Conservation (phyloP, 148 eudicot genomes). For the Rhododendron ovatum region DNA sequence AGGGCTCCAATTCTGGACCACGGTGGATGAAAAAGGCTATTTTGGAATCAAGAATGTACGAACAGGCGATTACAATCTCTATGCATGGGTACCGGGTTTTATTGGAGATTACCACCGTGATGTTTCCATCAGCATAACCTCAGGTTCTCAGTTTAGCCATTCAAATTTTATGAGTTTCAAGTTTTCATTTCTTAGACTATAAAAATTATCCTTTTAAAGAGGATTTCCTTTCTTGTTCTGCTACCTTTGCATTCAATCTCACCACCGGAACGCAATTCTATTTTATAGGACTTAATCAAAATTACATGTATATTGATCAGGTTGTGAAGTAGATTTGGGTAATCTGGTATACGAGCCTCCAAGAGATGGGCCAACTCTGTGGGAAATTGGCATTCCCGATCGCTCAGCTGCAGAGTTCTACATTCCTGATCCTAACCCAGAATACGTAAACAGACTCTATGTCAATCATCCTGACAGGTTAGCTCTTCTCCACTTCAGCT, state of each 20-base stretch:
- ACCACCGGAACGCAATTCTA: neutral
- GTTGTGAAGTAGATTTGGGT: conserved; percentile 19
- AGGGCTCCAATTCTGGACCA: conserved; percentile 93
- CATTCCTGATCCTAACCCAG: conserved; percentile 81
- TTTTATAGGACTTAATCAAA: neutral
- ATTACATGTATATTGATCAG: neutral
- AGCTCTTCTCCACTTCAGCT: neutral
- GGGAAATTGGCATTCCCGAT: conserved; percentile 94
- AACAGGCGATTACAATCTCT: conserved; percentile 63
- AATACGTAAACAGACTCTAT: conserved; percentile 59
- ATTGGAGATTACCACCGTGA: conserved; percentile 66
- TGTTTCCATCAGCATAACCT: conserved; percentile 33
- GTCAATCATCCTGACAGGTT: conserved; percentile 77
- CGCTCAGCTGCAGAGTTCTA: conserved; percentile 83
- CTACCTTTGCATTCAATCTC: neutral
- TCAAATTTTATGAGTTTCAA: neutral
- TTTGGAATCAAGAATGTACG: conserved; percentile 51
- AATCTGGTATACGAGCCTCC: conserved; percentile 69
- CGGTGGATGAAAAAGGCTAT: conserved; percentile 46
- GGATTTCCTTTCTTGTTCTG: neutral
- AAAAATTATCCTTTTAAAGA: neutral
- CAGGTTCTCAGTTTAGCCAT: conserved; percentile 36
- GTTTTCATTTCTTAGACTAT: neutral
- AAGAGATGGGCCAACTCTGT: conserved; percentile 81
- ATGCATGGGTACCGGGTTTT: conserved; percentile 77